Base-by-base conservation (phyloP, 371 early-diverging fungal species). In the Synchytrium microbalum region DNA sequence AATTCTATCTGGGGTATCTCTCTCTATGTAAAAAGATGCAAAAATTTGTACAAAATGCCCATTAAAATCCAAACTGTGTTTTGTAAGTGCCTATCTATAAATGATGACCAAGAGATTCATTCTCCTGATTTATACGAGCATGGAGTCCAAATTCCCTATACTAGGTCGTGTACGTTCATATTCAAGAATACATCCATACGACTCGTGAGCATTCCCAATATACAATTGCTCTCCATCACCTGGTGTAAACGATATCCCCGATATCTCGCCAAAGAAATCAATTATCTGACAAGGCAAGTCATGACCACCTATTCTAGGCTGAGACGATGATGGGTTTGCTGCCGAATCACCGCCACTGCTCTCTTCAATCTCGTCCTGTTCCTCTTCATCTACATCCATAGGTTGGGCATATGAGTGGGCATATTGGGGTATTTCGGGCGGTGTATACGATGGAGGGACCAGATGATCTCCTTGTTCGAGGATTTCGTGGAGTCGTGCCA, bases 231-330 rank as follows among this genome's bases (percentile, higher is more conserved):
- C 80, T 51, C 76, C 84, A n/a, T 80, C 73, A 33, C 74, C 80
- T 14, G 77, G 79, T 14, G 77, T 69, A 51, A 84, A 80, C 1
- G 72, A 25, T 0, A 79, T 81, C 0, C 93, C 93, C 0, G 89
- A 76, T 31, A 89, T 81, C 59, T 92, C 92, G 2, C 93, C 93
- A 76, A 91, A 86, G 72, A 93, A 83, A 66, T 88, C 89, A 55
- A 93, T 79, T 25, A 82, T 79, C 75, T 93, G 92, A 2, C 60
- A 54, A 38, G 46, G 46, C 46, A 38, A 38, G 19, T 28, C 57
- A 56, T 28, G 10, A 19, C 32, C 29, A 28, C 32, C 29, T 31
- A 28, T 56, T 19, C 27, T 56, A 10, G 27, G 57, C 5, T 10
- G 16, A 56, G 32, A 5, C 32, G 5, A 5, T 56, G n/a, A 52